Evolutionary conservation across 768 basidiomycete species (phyloP).

Genomic region (Xanthoconium stramineum): DNA sequence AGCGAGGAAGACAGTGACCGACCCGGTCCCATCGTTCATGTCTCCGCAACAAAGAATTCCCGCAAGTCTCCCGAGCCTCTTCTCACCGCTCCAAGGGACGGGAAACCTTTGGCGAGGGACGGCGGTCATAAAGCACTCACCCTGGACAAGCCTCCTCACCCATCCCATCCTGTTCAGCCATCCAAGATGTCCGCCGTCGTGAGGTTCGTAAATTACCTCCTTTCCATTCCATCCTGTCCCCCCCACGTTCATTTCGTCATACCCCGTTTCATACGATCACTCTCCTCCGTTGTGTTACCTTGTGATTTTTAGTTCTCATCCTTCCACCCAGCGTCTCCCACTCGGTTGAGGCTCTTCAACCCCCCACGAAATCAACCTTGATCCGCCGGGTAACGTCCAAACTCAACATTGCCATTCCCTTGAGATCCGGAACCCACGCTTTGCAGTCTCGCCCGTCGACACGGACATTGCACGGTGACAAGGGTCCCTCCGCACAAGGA

Average conservation of each 20-base stretch:
- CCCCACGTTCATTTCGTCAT: neutral
- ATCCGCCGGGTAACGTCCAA: constrained; percentile 32
- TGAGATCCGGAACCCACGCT: neutral
- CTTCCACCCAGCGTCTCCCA: neutral
- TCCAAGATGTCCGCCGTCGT: constrained; percentile 1
- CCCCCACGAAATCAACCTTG: constrained; percentile 15
- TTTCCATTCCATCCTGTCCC: neutral
- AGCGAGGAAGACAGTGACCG: constrained; percentile 22
- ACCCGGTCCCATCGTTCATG: constrained; percentile 1
- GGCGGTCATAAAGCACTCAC: neutral
- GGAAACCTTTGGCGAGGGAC: neutral
- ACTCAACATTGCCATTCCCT: constrained; percentile 22
- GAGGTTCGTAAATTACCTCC: constrained; percentile 12
- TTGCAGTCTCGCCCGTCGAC: constrained; percentile 14
- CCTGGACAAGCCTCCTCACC: neutral
- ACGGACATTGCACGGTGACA: constrained; percentile 7
- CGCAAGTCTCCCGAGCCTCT: constrained; percentile 5
- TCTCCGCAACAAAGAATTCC: neutral
- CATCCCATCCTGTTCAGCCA: neutral
- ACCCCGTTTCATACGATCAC: neutral
- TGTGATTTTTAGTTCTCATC: neutral
- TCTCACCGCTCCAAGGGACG: neutral
- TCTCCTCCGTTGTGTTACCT: neutral
- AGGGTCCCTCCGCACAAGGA: neutral
- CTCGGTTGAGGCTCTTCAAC: neutral